Evolutionary conservation across 768 basidiomycete genomes (phyloP).

Genomic region (Nevesoporus exiguus): DNA sequence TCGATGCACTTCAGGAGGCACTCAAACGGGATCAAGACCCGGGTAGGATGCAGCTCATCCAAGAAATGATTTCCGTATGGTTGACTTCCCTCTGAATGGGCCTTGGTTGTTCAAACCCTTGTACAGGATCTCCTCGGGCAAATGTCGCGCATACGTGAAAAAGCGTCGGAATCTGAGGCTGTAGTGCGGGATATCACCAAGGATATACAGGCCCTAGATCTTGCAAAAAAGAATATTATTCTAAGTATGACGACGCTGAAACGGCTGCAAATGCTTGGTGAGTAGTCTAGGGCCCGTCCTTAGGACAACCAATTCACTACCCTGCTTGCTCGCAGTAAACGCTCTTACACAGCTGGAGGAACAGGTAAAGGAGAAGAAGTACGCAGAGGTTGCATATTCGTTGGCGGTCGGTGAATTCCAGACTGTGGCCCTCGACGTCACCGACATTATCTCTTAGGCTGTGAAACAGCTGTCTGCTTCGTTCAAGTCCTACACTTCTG

Average conservation of each 20-base stretch:
- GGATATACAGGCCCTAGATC: slow-evolving; percentile 92
- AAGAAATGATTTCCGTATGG: slow-evolving; percentile 92
- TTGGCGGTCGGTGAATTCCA: slow-evolving; percentile 53
- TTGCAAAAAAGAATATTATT: slow-evolving; percentile 91
- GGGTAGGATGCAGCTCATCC: slow-evolving; percentile 84
- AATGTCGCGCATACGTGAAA: slow-evolving; percentile 94
- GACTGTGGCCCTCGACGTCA: slow-evolving; percentile 13
- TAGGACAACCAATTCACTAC: neutral
- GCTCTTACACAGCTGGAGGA: slow-evolving; percentile 79
- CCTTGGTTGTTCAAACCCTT: slow-evolving; percentile 5
- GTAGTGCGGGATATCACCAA: slow-evolving; percentile 94
- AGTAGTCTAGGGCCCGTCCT: slow-evolving; percentile 23
- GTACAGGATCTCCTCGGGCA: slow-evolving; percentile 86
- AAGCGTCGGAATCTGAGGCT: slow-evolving; percentile 94
- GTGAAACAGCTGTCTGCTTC: slow-evolving; percentile 80
- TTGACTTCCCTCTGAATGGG: neutral
- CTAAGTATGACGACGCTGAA: slow-evolving; percentile 87
- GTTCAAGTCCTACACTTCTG: slow-evolving; percentile 75
- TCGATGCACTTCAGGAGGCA: slow-evolving; percentile 62
- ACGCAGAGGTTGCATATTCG: slow-evolving; percentile 79
- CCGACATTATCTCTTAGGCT: slow-evolving; percentile 47
- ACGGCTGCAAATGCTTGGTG: slow-evolving; percentile 91
- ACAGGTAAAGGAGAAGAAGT: slow-evolving; percentile 72
- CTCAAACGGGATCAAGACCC: slow-evolving; percentile 79
- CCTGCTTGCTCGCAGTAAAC: slow-evolving; percentile 52